Conservation (phyloP, 2,329 filamentous ascomycete genomes). For the Trichoderma sp. region DNA sequence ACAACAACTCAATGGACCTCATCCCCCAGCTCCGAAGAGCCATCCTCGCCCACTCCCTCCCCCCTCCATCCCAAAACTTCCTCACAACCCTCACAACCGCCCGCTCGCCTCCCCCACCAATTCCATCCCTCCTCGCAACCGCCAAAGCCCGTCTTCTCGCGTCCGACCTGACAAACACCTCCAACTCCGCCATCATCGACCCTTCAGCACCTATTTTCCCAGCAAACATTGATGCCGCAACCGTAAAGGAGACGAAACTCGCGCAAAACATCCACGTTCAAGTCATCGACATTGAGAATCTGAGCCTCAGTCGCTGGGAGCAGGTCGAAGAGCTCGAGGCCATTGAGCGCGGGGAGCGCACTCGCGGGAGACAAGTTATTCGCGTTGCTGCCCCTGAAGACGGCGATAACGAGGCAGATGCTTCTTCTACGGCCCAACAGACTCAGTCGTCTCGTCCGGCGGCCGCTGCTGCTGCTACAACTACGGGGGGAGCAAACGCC, state of each 20-base stretch:
- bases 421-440: conserved; percentile 33
- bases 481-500: conserved; percentile 49
- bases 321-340: conserved; percentile 83
- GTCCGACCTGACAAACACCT: conserved; percentile 67
- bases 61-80: conserved; percentile 60
- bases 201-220: conserved; percentile 53
- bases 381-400: conserved; percentile 48
- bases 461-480: conserved; percentile 30
- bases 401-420: conserved; percentile 55
- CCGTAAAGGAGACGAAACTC: conserved; percentile 60
- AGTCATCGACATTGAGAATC: conserved; percentile 83
- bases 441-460: conserved; percentile 7
- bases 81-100: conserved; percentile 64
- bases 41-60: conserved; percentile 58
- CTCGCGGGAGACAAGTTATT: conserved; percentile 78
- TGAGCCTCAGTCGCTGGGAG: conserved; percentile 79
- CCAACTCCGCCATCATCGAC: conserved; percentile 46
- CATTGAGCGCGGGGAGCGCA: conserved; percentile 72
- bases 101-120: conserved; percentile 60
- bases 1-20: conserved; percentile 33
- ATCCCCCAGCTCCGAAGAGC: conserved; percentile 42
- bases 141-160: conserved; percentile 79
- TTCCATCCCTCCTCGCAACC: conserved; percentile 75
- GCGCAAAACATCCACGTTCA: conserved; percentile 72
- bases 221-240: conserved; percentile 54